phyloP scores from a whole-genome alignment of 768 basidiomycete genomes.

The Rhizopogon vinicolor region DNA sequence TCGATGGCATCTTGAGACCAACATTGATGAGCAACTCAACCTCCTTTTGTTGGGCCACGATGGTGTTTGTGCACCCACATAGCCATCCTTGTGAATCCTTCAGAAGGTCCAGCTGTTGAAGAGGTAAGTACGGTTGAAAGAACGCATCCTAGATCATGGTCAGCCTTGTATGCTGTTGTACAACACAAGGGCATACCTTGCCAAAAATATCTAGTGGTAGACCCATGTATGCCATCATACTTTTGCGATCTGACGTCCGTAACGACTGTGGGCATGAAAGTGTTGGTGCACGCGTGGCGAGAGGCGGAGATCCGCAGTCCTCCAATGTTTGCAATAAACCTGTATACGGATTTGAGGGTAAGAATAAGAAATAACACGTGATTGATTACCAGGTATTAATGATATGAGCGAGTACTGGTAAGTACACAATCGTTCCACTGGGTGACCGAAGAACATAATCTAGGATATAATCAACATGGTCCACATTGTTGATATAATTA shows the following conservation, averaged over 20 bases:
- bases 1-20: conserved; percentile 13
- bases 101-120: conserved; percentile 91
- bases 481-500: background rate
- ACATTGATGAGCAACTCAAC: conserved; percentile 91
- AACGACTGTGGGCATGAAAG: conserved; percentile 74
- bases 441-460: conserved; percentile 97
- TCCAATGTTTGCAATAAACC: conserved; percentile 85
- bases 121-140: conserved; percentile 95
- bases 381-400: conserved; percentile 71
- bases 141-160: conserved; percentile 65
- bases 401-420: conserved; percentile 98
- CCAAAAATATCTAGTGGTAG: conserved; percentile 94
- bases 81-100: conserved; percentile 80
- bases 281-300: conserved; percentile 56
- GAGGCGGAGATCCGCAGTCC: conserved; percentile 86
- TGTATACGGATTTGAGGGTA: conserved; percentile 22
- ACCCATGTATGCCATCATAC: conserved; percentile 88
- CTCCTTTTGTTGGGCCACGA: conserved; percentile 90
- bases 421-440: conserved; percentile 93
- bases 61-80: conserved; percentile 93
- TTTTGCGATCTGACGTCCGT: conserved; percentile 83
- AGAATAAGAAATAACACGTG: background rate
- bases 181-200: conserved; percentile 43
- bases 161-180: background rate
- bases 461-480: conserved; percentile 26